These are phyloP conservation scores for Harringtonia lauricola DNA, from an alignment of 2,329 filamentous ascomycete species.

Conservation along the genomic window DNA sequence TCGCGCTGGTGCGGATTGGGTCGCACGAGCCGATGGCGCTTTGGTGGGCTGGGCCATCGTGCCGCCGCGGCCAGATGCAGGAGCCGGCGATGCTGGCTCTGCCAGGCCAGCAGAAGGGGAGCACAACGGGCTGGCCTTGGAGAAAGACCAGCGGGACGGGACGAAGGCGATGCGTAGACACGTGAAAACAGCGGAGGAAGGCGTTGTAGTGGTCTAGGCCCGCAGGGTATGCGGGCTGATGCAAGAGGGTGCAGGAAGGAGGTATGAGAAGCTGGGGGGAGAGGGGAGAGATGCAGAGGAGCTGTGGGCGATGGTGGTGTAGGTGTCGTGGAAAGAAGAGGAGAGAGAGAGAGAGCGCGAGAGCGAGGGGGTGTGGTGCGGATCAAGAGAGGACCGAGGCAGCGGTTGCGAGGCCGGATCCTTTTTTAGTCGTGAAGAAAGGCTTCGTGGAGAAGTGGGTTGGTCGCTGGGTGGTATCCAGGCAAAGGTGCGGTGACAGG, in stretches of 20 bases:
- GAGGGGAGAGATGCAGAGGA: neutral
- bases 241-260: neutral
- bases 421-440: no score
- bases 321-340: neutral
- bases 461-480: no score
- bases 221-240: slow-evolving; percentile 3
- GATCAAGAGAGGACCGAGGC: no score
- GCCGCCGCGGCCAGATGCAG: slow-evolving; percentile 3
- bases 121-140: neutral
- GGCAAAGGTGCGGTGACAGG: neutral
- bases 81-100: slow-evolving; percentile 5
- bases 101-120: neutral
- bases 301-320: neutral
- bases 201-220: slow-evolving; percentile 6
- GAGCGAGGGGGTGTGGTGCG: no score
- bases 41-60: slow-evolving; percentile 7
- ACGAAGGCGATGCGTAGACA: slow-evolving; percentile 2
- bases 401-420: no score
- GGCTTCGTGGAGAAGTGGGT: no score
- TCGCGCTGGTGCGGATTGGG: neutral
- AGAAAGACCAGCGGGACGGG: neutral
- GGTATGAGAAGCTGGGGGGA: neutral
- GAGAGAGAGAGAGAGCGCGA: neutral
- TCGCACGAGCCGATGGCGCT: slow-evolving; percentile 1
- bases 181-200: neutral